Evolutionary conservation across 164 flowering plant genomes (phyloP).

Genomic region (Buxus sempervirens): DNA sequence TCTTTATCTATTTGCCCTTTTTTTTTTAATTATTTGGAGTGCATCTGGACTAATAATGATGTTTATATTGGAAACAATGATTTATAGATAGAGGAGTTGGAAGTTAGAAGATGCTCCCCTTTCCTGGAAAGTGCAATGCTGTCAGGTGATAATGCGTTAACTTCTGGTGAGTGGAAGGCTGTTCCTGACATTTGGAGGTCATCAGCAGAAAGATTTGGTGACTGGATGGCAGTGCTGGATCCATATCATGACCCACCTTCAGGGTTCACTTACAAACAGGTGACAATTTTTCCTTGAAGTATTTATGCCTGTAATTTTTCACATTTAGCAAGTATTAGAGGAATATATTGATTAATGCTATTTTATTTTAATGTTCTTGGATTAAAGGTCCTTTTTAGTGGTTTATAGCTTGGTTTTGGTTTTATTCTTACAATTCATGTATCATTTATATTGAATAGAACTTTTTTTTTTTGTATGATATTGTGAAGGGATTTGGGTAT

Average conservation of each 20-base stretch:
- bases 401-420: too few relatives aligned
- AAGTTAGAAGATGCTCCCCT: constrained; percentile 66
- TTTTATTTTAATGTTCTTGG: too few relatives aligned
- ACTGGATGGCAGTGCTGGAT: constrained; percentile 69
- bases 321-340: too few relatives aligned
- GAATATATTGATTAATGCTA: too few relatives aligned
- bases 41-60: background rate
- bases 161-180: constrained; percentile 57
- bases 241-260: constrained; percentile 89
- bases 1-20: too few relatives aligned
- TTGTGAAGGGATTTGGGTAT: too few relatives aligned
- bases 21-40: too few relatives aligned
- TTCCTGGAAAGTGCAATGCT: constrained; percentile 49
- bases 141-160: constrained; percentile 27
- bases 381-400: too few relatives aligned
- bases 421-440: too few relatives aligned
- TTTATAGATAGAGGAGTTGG: constrained; percentile 42
- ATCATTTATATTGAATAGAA: too few relatives aligned
- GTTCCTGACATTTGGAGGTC: constrained; percentile 94
- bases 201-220: constrained; percentile 78
- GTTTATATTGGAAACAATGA: constrained; percentile 5
- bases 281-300: constrained; percentile 12
- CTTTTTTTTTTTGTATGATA: too few relatives aligned
- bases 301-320: too few relatives aligned
- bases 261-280: constrained; percentile 82